These are phyloP conservation scores for Penicillium cinerascens DNA, from an alignment of 495 filamentous ascomycete species.

Conservation along the genomic window DNA sequence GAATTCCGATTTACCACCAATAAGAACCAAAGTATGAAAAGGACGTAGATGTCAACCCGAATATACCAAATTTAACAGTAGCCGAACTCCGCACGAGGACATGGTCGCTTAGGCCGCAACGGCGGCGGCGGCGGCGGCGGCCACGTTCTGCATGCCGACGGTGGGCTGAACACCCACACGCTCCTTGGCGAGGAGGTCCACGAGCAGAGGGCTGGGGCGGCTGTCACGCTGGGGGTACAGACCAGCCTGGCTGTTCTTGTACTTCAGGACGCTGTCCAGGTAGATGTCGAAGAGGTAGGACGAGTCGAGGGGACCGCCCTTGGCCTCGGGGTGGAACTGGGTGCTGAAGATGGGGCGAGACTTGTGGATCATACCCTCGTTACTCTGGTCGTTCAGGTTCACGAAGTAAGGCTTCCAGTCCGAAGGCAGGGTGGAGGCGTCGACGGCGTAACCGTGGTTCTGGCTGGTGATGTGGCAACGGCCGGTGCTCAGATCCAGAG, in stretches of 20 bases:
- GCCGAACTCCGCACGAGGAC: constrained; percentile 15
- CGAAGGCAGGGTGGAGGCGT: constrained; percentile 70
- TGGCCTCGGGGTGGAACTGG: constrained; percentile 97
- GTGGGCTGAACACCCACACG: constrained; percentile 83
- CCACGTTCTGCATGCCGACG: constrained; percentile 50
- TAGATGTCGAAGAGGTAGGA: constrained; percentile 96
- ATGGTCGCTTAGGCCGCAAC: constrained; percentile 26
- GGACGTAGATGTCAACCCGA: constrained; percentile 3
- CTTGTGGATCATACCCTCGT: constrained; percentile 95
- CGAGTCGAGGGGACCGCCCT: constrained; percentile 91
- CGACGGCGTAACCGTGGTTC: constrained; percentile 98
- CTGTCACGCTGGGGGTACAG: constrained; percentile 67
- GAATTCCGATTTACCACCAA: constrained; percentile 13
- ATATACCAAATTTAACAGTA: constrained; percentile 7
- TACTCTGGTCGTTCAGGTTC: constrained; percentile 92
- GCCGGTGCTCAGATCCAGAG: constrained; percentile 88
- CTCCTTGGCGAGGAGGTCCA: constrained; percentile 90
- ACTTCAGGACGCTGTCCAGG: constrained; percentile 79
- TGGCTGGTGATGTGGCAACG: constrained; percentile 98
- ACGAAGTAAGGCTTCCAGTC: constrained; percentile 98
- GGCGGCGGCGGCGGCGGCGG: constrained; percentile 38
- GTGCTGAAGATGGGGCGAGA: constrained; percentile 96
- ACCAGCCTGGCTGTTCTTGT: constrained; percentile 74
- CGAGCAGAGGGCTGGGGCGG: constrained; percentile 77
- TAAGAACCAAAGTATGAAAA: constrained; percentile 15